phyloP scores from a whole-genome alignment of 2,329 filamentous ascomycete species.

The Neoascochyta sp. region DNA sequence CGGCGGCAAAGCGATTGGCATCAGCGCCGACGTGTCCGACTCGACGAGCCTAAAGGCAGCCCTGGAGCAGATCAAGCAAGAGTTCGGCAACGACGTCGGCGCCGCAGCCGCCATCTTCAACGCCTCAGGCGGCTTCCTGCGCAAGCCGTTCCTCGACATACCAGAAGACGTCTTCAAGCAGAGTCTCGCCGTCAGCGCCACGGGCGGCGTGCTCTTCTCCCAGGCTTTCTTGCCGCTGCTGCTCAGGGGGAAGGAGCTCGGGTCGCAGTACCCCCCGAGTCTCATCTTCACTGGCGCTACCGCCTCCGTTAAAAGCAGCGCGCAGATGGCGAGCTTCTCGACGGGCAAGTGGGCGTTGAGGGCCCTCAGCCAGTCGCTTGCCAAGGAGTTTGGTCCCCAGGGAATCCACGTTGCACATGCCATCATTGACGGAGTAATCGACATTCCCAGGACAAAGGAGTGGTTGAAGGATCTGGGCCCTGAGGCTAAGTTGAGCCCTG shows the following conservation, averaged over 20 bases:
- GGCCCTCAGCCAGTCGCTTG: constrained; percentile 69
- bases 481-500: constrained; percentile 68
- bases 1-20: constrained; percentile 68
- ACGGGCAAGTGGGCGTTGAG: constrained; percentile 76
- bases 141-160: constrained; percentile 60
- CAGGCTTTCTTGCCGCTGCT: constrained; percentile 68
- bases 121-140: constrained; percentile 56
- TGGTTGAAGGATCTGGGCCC: constrained; percentile 53
- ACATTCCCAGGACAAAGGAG: constrained; percentile 67
- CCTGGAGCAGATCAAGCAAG: constrained; percentile 59
- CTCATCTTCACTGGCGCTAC: constrained; percentile 86
- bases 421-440: constrained; percentile 81
- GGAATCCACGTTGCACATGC: constrained; percentile 81
- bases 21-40: constrained; percentile 63
- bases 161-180: constrained; percentile 55
- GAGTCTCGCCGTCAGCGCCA: constrained; percentile 46
- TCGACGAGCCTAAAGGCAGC: constrained; percentile 54
- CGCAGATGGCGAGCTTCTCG: constrained; percentile 67
- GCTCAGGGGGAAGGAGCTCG: constrained; percentile 54
- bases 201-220: constrained; percentile 73
- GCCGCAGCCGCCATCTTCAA: constrained; percentile 66
- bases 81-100: constrained; percentile 51
- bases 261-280: constrained; percentile 63
- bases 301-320: constrained; percentile 69
- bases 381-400: constrained; percentile 77